A percentile compares a stretch with the other conserved stretches of the same genome.
These are phyloP conservation scores for Lenzites betulinus DNA, from an alignment of 768 basidiomycete genomes.

Conservation along the genomic window DNA sequence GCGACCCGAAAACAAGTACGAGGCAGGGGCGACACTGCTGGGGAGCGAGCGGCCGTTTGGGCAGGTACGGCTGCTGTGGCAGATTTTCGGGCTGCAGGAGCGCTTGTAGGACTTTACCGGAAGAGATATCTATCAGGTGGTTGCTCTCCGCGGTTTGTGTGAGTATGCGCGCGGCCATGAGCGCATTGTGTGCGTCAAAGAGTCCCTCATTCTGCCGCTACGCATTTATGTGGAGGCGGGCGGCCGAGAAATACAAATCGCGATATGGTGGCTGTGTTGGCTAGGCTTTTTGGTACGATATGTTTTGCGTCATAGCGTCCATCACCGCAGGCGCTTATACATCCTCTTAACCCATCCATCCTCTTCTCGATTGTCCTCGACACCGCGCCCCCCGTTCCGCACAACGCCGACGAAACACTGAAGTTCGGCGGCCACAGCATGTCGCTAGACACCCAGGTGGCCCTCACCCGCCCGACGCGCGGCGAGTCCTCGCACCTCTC, in stretches of 20 bases:
- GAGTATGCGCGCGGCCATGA: too few relatives aligned
- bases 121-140: too few relatives aligned
- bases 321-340: slow-evolving; percentile 7
- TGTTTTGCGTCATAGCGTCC: slow-evolving; percentile 15
- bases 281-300: slow-evolving; percentile 6
- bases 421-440: slow-evolving; percentile 28
- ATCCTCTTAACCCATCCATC: background rate
- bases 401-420: background rate
- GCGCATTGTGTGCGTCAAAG: too few relatives aligned
- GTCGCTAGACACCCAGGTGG: slow-evolving; percentile 58
- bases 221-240: background rate
- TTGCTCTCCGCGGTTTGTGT: too few relatives aligned
- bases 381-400: background rate
- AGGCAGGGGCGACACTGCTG: slow-evolving; percentile 85
- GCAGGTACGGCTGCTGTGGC: slow-evolving; percentile 68
- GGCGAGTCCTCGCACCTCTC: slow-evolving; percentile 43
- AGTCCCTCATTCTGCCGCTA: too few relatives aligned
- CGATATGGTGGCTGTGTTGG: slow-evolving; percentile 20
- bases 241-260: background rate
- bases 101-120: slow-evolving; percentile 17
- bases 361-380: background rate
- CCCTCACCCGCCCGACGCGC: slow-evolving; percentile 50
- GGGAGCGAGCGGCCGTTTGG: slow-evolving; percentile 86
- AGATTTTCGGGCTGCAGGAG: slow-evolving; percentile 75
- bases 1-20: slow-evolving; percentile 78